Evolutionary conservation across 768 basidiomycete species (phyloP).

Genomic region (Pulveroboletus sp.): DNA sequence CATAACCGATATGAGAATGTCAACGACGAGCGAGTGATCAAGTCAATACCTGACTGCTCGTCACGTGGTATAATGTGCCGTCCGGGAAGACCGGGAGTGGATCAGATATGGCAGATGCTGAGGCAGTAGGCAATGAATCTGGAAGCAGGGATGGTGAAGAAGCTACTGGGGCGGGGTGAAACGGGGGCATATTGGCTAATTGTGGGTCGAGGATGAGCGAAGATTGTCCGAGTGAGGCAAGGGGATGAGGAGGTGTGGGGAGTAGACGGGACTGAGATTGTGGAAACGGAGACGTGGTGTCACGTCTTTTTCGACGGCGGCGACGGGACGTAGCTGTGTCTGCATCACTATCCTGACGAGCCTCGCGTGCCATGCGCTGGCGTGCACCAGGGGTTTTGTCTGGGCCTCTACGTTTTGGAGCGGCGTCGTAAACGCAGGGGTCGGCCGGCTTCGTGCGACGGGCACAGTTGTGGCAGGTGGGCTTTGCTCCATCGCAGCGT

Average conservation of each 20-base stretch:
- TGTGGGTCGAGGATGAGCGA: slow-evolving; percentile 25
- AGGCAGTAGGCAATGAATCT: slow-evolving; percentile 1
- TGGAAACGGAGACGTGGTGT: background rate
- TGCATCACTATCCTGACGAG: slow-evolving; percentile 31
- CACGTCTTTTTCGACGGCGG: slow-evolving; percentile 19
- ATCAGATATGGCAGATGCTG: slow-evolving; percentile 8
- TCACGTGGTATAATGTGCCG: slow-evolving; percentile 10
- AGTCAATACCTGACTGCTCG: slow-evolving; percentile 30
- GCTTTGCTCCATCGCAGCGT: slow-evolving; percentile 78
- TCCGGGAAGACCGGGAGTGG: slow-evolving; percentile 7
- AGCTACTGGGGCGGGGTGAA: slow-evolving; percentile 5
- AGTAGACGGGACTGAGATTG: background rate
- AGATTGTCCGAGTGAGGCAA: slow-evolving; percentile 5
- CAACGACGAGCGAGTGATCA: slow-evolving; percentile 18
- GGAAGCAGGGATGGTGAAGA: background rate
- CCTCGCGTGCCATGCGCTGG: slow-evolving; percentile 50
- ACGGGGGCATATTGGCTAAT: slow-evolving; percentile 15
- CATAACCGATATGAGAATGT: slow-evolving; percentile 21
- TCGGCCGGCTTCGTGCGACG: slow-evolving; percentile 42
- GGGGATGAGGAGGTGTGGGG: background rate
- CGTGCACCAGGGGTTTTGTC: slow-evolving; percentile 78
- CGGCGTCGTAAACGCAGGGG: slow-evolving; percentile 62
- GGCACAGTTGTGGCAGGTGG: slow-evolving; percentile 67
- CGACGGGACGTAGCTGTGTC: slow-evolving; percentile 23
- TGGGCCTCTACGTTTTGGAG: slow-evolving; percentile 76